These are phyloP conservation scores for Prunus mume DNA, from an alignment of 306 rosid species.

Conservation along the genomic window DNA sequence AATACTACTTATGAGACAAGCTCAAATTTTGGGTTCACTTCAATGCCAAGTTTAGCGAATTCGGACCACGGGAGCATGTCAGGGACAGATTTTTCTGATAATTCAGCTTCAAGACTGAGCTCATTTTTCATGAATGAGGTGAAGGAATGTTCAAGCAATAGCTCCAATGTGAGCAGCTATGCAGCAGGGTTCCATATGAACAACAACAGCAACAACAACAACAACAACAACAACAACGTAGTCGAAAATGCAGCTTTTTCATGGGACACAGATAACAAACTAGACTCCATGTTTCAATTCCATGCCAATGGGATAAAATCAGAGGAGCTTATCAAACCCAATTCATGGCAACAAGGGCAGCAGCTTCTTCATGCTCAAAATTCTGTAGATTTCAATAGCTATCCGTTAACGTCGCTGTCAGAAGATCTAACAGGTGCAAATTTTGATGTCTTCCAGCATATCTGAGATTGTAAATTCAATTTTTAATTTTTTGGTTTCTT, in stretches of 20 bases:
- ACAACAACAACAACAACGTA: conserved; percentile 17
- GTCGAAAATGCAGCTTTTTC: conserved; percentile 53
- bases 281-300: conserved; percentile 60
- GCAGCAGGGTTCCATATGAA: conserved; percentile 44
- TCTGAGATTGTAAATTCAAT: conserved; percentile 53
- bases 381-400: conserved; percentile 71
- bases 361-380: conserved; percentile 24
- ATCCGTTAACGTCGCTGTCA: conserved; percentile 76
- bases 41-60: conserved; percentile 74
- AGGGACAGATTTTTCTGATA: conserved; percentile 63
- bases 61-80: conserved; percentile 66
- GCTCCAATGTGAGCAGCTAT: conserved; percentile 71
- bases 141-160: conserved; percentile 80
- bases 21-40: conserved; percentile 51
- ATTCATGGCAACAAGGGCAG: conserved; percentile 52
- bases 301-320: conserved; percentile 54
- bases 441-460: conserved; percentile 80
- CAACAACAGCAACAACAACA: conserved; percentile 26
- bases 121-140: conserved; percentile 58
- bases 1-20: conserved; percentile 15
- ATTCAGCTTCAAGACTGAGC: conserved; percentile 55
- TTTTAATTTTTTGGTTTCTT: conserved; percentile 6
- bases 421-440: conserved; percentile 65
- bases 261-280: conserved; percentile 66
- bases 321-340: conserved; percentile 46